These are phyloP conservation scores for Aspergillus sclerotioniger DNA, from an alignment of 495 filamentous ascomycete genomes.

Conservation along the genomic window DNA sequence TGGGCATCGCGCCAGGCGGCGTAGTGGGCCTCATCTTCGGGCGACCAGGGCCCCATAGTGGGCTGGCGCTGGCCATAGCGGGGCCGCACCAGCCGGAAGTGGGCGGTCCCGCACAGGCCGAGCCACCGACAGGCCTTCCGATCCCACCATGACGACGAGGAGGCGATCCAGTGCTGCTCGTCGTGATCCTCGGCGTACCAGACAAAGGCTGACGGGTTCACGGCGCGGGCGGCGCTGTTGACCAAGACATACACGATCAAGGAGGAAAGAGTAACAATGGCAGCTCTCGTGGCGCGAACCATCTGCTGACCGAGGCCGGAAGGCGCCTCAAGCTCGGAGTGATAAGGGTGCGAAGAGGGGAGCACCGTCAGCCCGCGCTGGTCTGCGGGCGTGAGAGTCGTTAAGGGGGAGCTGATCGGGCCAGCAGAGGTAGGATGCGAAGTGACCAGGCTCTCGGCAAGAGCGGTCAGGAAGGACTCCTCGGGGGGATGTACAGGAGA, in stretches of 20 bases:
- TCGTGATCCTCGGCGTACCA: constrained; percentile 52
- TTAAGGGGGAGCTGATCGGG: constrained; percentile 11
- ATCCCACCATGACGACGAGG: constrained; percentile 69
- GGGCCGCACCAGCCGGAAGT: constrained; percentile 37
- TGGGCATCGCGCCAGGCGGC: constrained; percentile 32
- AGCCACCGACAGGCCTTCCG: constrained; percentile 73
- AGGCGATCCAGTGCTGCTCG: constrained; percentile 68
- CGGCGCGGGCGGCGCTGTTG: constrained; percentile 37
- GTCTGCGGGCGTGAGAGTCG: background rate
- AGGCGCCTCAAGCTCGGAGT: constrained; percentile 21
- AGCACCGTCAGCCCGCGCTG: constrained; percentile 9
- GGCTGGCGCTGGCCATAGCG: constrained; percentile 34
- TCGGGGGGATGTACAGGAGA: constrained; percentile 9
- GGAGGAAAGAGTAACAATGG: constrained; percentile 40
- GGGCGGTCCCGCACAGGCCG: constrained; percentile 65
- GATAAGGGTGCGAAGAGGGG: constrained; percentile 1
- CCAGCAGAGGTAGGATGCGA: constrained; percentile 10
- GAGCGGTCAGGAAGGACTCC: constrained; percentile 14
- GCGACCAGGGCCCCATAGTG: constrained; percentile 6
- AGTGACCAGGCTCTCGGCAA: constrained; percentile 1
- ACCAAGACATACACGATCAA: constrained; percentile 48
- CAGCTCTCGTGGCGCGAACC: constrained; percentile 37
- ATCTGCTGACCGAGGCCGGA: constrained; percentile 38
- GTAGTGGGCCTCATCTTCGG: constrained; percentile 16
- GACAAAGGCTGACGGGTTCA: constrained; percentile 33